Evolutionary conservation across 805 yeast species (phyloP), one percentile per base, ranked within the genome.

Genomic region (Lachancea kluyveri): DNA sequence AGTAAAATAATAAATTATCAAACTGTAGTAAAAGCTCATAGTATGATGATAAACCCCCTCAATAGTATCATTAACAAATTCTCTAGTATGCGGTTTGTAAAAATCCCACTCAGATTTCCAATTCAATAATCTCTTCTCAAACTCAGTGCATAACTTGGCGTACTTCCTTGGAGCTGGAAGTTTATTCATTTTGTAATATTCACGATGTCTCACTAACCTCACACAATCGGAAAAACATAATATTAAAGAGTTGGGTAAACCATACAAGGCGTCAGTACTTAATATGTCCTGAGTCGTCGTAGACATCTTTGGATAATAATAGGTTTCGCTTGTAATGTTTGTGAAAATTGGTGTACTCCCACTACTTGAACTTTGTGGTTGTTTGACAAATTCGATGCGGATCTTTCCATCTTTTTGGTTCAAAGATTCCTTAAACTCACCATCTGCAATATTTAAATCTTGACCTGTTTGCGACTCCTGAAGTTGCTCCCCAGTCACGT

Each of bases 101-200:
- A 79, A 62, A 22, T 68, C 69, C 90, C 94, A 85, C 53, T 85
- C 94, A 15, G 79, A 60, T 31, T 67, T 68, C 95, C 95, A 86
- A 21, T 66, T 62, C 24, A 68, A 49, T 19, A 84, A 51, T 33
- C 70, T 70, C 26, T 59, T 57, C 37, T 77, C 80, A 28, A 73
- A 60, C 14, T 64, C 51, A 3, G 45, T 24, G 23, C 59, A 48
- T 8, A 45, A 20, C 5, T 33, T 26, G 6, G 35, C 39, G 28
- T 57, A 55, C 17, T 41, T 42, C 21, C 37, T 31, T 7, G 62
- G 58, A 6, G 42, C 32, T 9, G 45, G 30, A 2, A 46, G 16
- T 24, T 47, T 31, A 33, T 54, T 34, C 37, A 37, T 33, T 24
- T 41, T 35, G 43, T 68, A 70, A 46, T 72, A 72, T 35, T 74